Evolutionary conservation across 164 flowering plant species (phyloP), one percentile per base, ranked within the genome.

Genomic region (Umbilicus rupestris): DNA sequence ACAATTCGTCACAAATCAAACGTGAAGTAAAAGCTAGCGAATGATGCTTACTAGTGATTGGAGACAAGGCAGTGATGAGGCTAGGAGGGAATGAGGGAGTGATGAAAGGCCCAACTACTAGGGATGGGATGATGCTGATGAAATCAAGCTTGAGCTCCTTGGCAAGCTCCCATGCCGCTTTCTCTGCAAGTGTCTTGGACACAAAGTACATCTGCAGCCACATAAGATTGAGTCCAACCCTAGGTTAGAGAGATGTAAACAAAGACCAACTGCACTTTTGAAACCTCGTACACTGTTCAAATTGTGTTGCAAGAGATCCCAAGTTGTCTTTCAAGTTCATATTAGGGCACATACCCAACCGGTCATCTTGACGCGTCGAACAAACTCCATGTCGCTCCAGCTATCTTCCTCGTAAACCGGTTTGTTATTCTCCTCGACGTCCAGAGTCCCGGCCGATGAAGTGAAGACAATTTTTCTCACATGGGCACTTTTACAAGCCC

Each of bases 161-260:
- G 6, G 89, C 85, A 35, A 60, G 79, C n/a, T 80, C 66, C 86
- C 83, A 80, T 0, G 86, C 89, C 0, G 78, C 89, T 72, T 83
- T 69, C 78, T 84, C 92, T 0, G 92, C 92, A 62, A 81, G 66
- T 0, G 83, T 79, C 74, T 84, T 86, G 8, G 92, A 83, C 37
- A 80, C 85, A 37, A 86, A 84, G 62, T 86, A 86, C 87, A 84
- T 84, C 91, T 62, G 37, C 19, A 62, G n/a, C n/a, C n/a, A n/a
- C n/a, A n/a, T n/a, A n/a, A n/a, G n/a, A n/a, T n/a, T n/a, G n/a
- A n/a, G n/a, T n/a, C n/a, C n/a, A n/a, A n/a, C n/a, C n/a, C n/a
- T n/a, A n/a, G n/a, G n/a, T n/a, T n/a, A n/a, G n/a, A n/a, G n/a
- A n/a, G n/a, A n/a, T n/a, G n/a, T n/a, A n/a, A n/a, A n/a, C n/a